A percentile compares a stretch with the other conserved stretches of the same genome.
Evolutionary conservation across 495 filamentous ascomycete genomes (phyloP).

Genomic region (Aspergillus homomorphus): DNA sequence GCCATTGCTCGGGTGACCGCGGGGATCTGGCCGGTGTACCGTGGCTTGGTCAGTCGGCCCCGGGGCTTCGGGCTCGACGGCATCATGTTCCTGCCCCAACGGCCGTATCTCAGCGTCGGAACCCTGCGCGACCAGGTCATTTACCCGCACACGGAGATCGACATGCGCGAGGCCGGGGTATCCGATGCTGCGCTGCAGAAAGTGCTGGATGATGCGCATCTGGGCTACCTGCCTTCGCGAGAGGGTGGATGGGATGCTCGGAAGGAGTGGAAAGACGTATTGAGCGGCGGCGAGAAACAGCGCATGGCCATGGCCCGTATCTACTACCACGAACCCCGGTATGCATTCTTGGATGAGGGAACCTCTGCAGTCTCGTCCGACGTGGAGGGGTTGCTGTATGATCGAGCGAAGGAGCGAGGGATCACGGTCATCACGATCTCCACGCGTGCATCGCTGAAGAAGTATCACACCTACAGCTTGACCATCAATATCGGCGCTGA

Average conservation of each 20-base stretch:
- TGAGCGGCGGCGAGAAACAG: conserved; percentile 98
- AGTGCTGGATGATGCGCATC: conserved; percentile 74
- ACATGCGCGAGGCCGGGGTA: conserved; percentile 81
- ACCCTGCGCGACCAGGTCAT: conserved; percentile 97
- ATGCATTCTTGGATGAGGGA: conserved; percentile 92
- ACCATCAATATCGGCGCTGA: conserved; percentile 69
- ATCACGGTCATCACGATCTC: conserved; percentile 95
- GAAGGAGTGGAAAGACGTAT: conserved; percentile 98
- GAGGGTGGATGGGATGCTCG: conserved; percentile 96
- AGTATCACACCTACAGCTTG: conserved; percentile 89
- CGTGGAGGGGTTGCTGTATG: conserved; percentile 91
- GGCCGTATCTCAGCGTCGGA: conserved; percentile 90
- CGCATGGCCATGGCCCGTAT: conserved; percentile 84
- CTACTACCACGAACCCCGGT: conserved; percentile 91
- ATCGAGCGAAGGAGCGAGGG: conserved; percentile 84
- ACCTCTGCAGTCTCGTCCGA: conserved; percentile 91
- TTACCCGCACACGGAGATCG: conserved; percentile 91
- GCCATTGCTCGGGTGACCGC: conserved; percentile 86
- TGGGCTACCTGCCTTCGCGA: conserved; percentile 85
- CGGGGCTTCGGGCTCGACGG: conserved; percentile 78
- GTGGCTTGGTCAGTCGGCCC: conserved; percentile 83
- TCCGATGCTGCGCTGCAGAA: conserved; percentile 69
- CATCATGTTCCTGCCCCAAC: conserved; percentile 96
- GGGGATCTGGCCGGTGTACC: conserved; percentile 94
- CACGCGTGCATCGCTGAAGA: conserved; percentile 87